These are phyloP conservation scores for Wickerhamomyces sp. DNA, from an alignment of 1,139 yeast species.

Conservation along the genomic window DNA sequence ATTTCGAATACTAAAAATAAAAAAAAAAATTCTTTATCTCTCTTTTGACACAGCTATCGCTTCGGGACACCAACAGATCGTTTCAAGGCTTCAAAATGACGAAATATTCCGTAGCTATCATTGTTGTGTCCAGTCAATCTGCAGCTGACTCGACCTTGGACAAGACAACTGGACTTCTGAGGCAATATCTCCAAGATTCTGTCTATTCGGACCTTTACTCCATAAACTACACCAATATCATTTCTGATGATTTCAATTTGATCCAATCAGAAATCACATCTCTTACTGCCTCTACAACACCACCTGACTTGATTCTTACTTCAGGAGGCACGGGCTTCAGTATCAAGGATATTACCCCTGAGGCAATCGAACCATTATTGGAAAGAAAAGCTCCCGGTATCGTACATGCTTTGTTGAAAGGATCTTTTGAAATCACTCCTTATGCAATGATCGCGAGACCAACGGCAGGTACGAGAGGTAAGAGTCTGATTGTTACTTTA, in stretches of 20 bases:
- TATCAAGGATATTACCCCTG: conserved; percentile 41
- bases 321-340: conserved; percentile 51
- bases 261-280: conserved; percentile 26
- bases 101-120: conserved; percentile 24
- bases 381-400: conserved; percentile 41
- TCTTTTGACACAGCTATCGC: no score
- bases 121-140: conserved; percentile 36
- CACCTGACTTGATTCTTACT: conserved; percentile 27
- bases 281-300: conserved; percentile 17
- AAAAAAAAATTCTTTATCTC: no score
- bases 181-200: not conserved
- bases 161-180: conserved; percentile 7
- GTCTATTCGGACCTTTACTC: not conserved
- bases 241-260: conserved; percentile 29
- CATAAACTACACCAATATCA: conserved; percentile 10
- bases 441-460: conserved; percentile 43
- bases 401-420: conserved; percentile 38
- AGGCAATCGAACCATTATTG: conserved; percentile 36
- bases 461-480: conserved; percentile 36
- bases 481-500: conserved; percentile 35
- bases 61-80: no score
- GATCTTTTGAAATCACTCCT: conserved; percentile 36
- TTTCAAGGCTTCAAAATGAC: no score
- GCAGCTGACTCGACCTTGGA: conserved; percentile 26
- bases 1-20: no score